phyloP scores from a whole-genome alignment of 2,329 filamentous ascomycete genomes.

The Neofusicoccum sp. region DNA sequence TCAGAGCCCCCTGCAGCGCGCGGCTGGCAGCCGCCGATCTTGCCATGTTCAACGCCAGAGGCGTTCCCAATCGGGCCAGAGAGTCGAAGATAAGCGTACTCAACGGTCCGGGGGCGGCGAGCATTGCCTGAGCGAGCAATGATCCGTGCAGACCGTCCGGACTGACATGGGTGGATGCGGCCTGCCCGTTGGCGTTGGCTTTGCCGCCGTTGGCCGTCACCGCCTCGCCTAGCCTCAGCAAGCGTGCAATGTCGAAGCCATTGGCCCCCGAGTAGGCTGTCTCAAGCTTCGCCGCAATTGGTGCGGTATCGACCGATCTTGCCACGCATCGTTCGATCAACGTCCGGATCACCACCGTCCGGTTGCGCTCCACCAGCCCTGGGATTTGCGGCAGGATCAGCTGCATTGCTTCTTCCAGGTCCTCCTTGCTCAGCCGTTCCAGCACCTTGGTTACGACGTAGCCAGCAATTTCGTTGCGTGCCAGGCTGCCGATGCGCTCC shows the following conservation, averaged over 20 bases:
- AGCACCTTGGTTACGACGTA: slow-evolving; percentile 84
- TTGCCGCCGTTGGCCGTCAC: slow-evolving; percentile 39
- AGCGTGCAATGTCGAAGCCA: slow-evolving; percentile 56
- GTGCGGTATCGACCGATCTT: slow-evolving; percentile 58
- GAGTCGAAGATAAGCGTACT: slow-evolving; percentile 68
- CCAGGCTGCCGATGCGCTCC: slow-evolving; percentile 73
- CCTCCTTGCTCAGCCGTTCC: slow-evolving; percentile 81
- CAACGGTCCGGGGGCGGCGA: slow-evolving; percentile 68
- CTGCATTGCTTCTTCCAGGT: slow-evolving; percentile 70
- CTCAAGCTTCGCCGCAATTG: slow-evolving; percentile 57
- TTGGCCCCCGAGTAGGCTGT: slow-evolving; percentile 53
- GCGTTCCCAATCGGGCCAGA: slow-evolving; percentile 51
- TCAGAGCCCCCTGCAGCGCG: slow-evolving; percentile 63
- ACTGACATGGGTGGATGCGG: slow-evolving; percentile 22
- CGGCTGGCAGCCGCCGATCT: slow-evolving; percentile 59
- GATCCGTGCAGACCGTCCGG: slow-evolving; percentile 73
- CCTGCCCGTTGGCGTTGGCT: slow-evolving; percentile 26
- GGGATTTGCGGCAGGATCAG: slow-evolving; percentile 71
- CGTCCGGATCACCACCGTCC: slow-evolving; percentile 75
- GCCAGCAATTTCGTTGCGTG: slow-evolving; percentile 85
- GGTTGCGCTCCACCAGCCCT: slow-evolving; percentile 69
- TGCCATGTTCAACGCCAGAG: slow-evolving; percentile 59
- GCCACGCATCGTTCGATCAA: slow-evolving; percentile 79
- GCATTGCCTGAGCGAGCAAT: slow-evolving; percentile 75
- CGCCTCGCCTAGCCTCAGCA: slow-evolving; percentile 57